Percentiles rank a stretch among this genome's conserved stretches.
phyloP scores from a whole-genome alignment of 2,329 filamentous ascomycete species.

The Trichoderma afroharzianum region DNA sequence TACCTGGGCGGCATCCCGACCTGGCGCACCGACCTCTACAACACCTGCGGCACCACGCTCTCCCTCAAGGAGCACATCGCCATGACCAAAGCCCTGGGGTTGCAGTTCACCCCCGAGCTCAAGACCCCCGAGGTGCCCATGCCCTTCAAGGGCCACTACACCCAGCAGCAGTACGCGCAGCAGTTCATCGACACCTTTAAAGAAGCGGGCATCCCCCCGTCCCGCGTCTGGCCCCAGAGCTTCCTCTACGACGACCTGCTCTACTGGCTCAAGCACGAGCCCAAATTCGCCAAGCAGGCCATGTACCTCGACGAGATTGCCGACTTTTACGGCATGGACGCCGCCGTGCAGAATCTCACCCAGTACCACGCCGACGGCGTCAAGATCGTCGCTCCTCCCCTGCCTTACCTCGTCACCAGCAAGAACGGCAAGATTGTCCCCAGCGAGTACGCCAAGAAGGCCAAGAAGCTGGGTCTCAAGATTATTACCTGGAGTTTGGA shows the following conservation, averaged over 20 bases:
- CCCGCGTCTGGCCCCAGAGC: slow-evolving; percentile 59
- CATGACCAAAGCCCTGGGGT: slow-evolving; percentile 53
- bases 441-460: slow-evolving; percentile 58
- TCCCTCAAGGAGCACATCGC: slow-evolving; percentile 60
- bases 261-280: slow-evolving; percentile 63
- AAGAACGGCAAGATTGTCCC: slow-evolving; percentile 55
- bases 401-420: slow-evolving; percentile 57
- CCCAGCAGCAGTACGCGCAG: slow-evolving; percentile 60
- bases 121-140: slow-evolving; percentile 67
- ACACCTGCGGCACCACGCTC: slow-evolving; percentile 59
- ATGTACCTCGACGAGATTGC: slow-evolving; percentile 63
- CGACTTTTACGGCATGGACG: slow-evolving; percentile 49
- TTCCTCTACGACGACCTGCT: slow-evolving; percentile 62
- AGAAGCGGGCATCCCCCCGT: slow-evolving; percentile 47
- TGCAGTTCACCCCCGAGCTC: slow-evolving; percentile 64
- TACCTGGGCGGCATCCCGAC: slow-evolving; percentile 56
- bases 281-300: slow-evolving; percentile 58
- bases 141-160: slow-evolving; percentile 63
- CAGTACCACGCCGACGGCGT: slow-evolving; percentile 56
- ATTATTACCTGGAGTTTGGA: slow-evolving; percentile 69
- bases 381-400: slow-evolving; percentile 59
- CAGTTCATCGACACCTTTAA: slow-evolving; percentile 62
- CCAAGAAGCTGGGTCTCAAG: slow-evolving; percentile 58
- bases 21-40: slow-evolving; percentile 65
- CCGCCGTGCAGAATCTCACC: slow-evolving; percentile 54